phyloP scores from a whole-genome alignment of 2,329 filamentous ascomycete species.

The Penicillium sumatraense region DNA sequence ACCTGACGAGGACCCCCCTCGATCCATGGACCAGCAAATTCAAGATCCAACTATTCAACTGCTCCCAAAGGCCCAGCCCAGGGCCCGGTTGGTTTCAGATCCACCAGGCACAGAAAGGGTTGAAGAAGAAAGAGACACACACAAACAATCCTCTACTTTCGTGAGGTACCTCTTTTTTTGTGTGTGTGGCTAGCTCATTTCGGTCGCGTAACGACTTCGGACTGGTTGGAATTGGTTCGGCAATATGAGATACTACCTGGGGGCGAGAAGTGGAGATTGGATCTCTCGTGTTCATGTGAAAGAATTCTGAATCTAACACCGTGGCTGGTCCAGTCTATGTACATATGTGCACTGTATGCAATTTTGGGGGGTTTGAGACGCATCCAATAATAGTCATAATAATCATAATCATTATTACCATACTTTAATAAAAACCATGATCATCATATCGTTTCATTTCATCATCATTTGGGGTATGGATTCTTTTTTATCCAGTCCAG shows the following conservation, averaged over 20 bases:
- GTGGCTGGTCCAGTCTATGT: background rate
- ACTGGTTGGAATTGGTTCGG: background rate
- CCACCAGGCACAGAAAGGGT: background rate
- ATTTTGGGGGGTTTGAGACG: background rate
- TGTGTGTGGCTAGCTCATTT: background rate
- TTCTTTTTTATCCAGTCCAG: background rate
- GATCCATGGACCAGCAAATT: slow-evolving; percentile 16
- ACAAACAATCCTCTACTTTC: background rate
- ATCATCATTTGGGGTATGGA: background rate
- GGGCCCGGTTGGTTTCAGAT: slow-evolving; percentile 4
- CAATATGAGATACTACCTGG: slow-evolving; percentile 1
- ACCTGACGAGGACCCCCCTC: slow-evolving; percentile 11
- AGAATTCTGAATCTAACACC: background rate
- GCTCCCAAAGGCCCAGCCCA: background rate
- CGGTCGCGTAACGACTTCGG: background rate
- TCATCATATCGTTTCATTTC: background rate
- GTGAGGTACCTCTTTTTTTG: background rate
- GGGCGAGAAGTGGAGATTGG: slow-evolving; percentile 1
- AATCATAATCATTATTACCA: background rate
- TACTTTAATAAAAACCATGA: no score
- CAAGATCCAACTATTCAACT: background rate
- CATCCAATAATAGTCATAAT: background rate
- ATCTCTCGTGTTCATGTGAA: slow-evolving; percentile 1
- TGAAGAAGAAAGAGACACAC: background rate
- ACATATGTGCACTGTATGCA: background rate